A percentile compares a stretch with the other conserved stretches of the same genome.
Evolutionary conservation across 2,329 filamentous ascomycete genomes (phyloP).

Genomic region (Fusarium humuli): DNA sequence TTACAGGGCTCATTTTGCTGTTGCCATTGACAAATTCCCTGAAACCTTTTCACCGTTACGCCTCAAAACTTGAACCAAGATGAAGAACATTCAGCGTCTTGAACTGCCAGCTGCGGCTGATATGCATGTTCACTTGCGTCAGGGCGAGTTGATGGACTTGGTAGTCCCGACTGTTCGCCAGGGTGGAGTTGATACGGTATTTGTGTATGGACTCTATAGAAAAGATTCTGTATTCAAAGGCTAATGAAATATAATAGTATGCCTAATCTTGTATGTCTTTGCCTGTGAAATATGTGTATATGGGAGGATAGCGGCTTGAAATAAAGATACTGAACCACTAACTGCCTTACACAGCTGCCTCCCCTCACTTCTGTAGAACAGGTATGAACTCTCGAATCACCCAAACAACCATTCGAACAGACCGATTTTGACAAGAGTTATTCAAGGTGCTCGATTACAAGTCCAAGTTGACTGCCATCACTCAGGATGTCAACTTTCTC

Average conservation of each 20-base stretch:
- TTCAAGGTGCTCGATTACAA: constrained; percentile 73
- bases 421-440: background rate
- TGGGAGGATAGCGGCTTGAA: background rate
- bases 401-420: too few species aligned
- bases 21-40: constrained; percentile 2
- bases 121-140: constrained; percentile 78
- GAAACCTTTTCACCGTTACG: background rate
- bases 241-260: constrained; percentile 50
- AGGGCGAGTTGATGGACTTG: constrained; percentile 72
- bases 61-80: constrained; percentile 3
- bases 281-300: constrained; percentile 5
- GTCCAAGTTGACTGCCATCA: constrained; percentile 67
- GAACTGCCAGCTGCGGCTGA: constrained; percentile 74
- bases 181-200: constrained; percentile 73
- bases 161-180: constrained; percentile 63
- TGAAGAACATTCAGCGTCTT: constrained; percentile 49
- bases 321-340: constrained; percentile 5
- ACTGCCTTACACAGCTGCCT: constrained; percentile 24
- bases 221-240: constrained; percentile 21
- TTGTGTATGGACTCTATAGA: constrained; percentile 56
- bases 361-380: constrained; percentile 36
- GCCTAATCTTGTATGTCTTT: constrained; percentile 68
- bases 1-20: constrained; percentile 2
- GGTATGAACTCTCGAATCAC: constrained; percentile 12
- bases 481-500: constrained; percentile 73